Conservation (phyloP, 1,284 basidiomycete genomes). For the Marasmius fiardii region DNA sequence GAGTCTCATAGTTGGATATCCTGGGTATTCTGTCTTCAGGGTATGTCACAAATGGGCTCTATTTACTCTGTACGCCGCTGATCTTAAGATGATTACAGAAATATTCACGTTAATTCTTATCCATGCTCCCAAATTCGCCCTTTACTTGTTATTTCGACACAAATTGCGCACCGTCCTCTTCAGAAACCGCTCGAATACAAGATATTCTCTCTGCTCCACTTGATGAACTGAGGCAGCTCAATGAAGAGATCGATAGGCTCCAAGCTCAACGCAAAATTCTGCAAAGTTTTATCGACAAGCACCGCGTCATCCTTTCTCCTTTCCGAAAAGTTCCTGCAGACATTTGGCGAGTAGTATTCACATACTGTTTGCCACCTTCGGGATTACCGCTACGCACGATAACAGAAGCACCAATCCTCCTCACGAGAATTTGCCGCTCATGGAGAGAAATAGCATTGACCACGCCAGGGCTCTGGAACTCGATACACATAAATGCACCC, state of each 20-base stretch:
- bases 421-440: not conserved
- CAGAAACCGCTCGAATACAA: not conserved
- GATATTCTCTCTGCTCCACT: not conserved
- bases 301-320: not conserved
- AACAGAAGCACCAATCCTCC: not conserved
- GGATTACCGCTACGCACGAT: not conserved
- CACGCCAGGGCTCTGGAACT: not conserved
- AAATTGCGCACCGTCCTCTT: not conserved
- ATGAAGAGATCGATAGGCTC: not conserved
- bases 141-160: not conserved
- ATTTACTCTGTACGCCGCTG: too few relatives aligned
- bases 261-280: not conserved
- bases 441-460: not conserved
- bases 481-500: not conserved
- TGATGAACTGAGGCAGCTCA: not conserved
- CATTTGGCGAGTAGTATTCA: not conserved
- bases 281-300: not conserved
- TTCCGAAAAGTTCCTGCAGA: not conserved
- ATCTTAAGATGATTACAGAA: too few relatives aligned
- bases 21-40: too few relatives aligned
- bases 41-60: too few relatives aligned
- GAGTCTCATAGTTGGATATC: too few relatives aligned
- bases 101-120: too few relatives aligned
- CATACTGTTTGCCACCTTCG: not conserved
- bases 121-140: not conserved